Base-by-base conservation (phyloP, 768 basidiomycete genomes). In the Gymnopilus junonius region DNA sequence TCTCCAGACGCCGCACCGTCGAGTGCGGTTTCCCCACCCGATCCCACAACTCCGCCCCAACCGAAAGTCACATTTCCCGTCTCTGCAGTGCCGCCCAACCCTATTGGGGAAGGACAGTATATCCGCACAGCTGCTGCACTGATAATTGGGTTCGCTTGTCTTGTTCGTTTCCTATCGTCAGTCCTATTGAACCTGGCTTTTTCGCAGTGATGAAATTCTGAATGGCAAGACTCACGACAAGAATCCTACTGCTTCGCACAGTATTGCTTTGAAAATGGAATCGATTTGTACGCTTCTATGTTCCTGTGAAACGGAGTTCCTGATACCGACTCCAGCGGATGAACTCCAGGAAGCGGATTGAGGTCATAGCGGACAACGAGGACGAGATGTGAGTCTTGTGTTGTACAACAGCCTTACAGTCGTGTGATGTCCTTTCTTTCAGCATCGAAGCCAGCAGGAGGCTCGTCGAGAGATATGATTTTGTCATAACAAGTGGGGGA, bases 331-430 rank as follows among this genome's bases (percentile, higher is more conserved):
- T 56, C 69, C 69, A 74, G 71, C 70, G 63, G 70, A 66, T 72
- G 60, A 68, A 65, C 32, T 59, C 6, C 73, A 95, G 92, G 67
- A 93, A 93, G 75, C 87, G 92, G 45, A 87, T 97, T 72, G 95
- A 98, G 70, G 94, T 97, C 60, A 90, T 99, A 46, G 81, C 95
- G 1, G 96, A 98, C 71, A 89, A 94, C 51, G 93, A 96, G 73
- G 86, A 86, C 25, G 92, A 97, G 75, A 97, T 97, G 93, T 92
- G 72, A 65, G 88, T 71, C 25, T 43, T 50, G 31, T 40, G 40
- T 23, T 63, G 7, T 23, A 15, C 46, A 7, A 42, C 31, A 29
- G 17, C 35, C 21, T 23, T 20, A 51, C 7, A n/a, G 29, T 20
- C 21, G 21, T 34, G 31, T 64, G 37, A 40, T 21, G 42, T 8